phyloP scores from a whole-genome alignment of 257 asterid genomes.

The Ligustrum vulgare region DNA sequence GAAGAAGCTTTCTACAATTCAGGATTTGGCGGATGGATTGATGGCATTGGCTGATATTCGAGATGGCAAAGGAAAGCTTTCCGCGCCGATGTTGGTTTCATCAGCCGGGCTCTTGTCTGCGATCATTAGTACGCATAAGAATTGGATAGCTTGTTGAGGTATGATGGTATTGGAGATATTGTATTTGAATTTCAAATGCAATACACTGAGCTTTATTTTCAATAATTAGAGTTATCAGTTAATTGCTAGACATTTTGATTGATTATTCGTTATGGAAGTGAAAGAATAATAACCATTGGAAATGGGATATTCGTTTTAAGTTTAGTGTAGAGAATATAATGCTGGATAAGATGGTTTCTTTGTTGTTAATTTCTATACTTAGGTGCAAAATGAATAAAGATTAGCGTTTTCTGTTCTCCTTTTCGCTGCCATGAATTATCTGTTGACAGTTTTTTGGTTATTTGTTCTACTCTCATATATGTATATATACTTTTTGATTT shows the following conservation, averaged over 20 bases:
- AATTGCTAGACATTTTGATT: not conserved
- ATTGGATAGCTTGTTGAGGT: conserved; percentile 74
- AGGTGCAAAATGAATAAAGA: conserved; percentile 3
- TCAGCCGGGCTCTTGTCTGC: conserved; percentile 78
- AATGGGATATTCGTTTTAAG: not conserved
- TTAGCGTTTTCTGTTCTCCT: not conserved
- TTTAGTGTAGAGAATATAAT: not conserved
- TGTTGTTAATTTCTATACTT: not conserved
- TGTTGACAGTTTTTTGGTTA: not conserved
- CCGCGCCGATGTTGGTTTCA: conserved; percentile 61
- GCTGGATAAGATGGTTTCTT: not conserved
- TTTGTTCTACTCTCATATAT: no score
- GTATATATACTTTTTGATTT: conserved; percentile 1
- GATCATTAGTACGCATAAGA: conserved; percentile 81
- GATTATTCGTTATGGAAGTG: not conserved
- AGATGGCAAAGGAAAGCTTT: conserved; percentile 66
- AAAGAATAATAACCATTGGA: not conserved
- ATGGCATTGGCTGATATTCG: conserved; percentile 89
- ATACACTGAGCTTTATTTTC: not conserved
- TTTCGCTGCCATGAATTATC: not conserved
- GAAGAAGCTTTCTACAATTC: conserved; percentile 70
- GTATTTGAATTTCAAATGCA: not conserved
- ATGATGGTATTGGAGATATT: not conserved
- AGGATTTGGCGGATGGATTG: conserved; percentile 85
- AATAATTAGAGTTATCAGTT: not conserved